Percentiles rank a stretch among this genome's conserved stretches.
These are phyloP conservation scores for Carallia brachiata DNA, from an alignment of 345 rosid species.

Conservation along the genomic window DNA sequence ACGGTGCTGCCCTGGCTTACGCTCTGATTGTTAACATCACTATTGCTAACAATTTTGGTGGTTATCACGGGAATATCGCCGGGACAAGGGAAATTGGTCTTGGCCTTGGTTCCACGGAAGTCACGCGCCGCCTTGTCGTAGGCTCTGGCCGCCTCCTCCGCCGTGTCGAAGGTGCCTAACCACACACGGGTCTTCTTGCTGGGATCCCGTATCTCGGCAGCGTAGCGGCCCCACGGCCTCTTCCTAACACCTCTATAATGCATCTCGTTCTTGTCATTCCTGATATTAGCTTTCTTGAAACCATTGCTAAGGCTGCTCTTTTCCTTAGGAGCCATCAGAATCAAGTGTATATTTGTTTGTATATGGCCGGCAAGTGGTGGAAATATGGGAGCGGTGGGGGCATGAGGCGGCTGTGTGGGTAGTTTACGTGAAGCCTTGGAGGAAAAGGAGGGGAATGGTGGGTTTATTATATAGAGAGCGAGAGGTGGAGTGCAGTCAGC, in stretches of 20 bases:
- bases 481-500: conserved; percentile 27
- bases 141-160: conserved; percentile 64
- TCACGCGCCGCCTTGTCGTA: conserved; percentile 64
- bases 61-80: conserved; percentile 14
- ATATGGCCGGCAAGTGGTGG: no score
- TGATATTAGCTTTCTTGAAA: neutral
- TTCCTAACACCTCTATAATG: conserved; percentile 65
- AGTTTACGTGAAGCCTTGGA: conserved; percentile 4
- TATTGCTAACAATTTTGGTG: neutral
- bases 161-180: conserved; percentile 72
- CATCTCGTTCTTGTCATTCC: conserved; percentile 24
- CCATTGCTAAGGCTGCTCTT: neutral
- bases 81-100: conserved; percentile 56
- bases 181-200: conserved; percentile 64
- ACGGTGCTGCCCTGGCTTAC: conserved; percentile 40
- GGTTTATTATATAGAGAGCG: no score
- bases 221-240: conserved; percentile 77
- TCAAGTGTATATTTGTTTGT: no score
- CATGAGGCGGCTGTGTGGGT: neutral
- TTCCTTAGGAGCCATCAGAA: conserved; percentile 35
- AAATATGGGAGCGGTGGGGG: neutral
- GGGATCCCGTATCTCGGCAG: conserved; percentile 82
- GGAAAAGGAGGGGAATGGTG: neutral
- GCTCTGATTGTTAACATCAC: conserved; percentile 21
- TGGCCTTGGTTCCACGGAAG: conserved; percentile 66